Evolutionary conservation across 2,329 filamentous ascomycete genomes (phyloP).

Genomic region (Hypoxylon sp.): DNA sequence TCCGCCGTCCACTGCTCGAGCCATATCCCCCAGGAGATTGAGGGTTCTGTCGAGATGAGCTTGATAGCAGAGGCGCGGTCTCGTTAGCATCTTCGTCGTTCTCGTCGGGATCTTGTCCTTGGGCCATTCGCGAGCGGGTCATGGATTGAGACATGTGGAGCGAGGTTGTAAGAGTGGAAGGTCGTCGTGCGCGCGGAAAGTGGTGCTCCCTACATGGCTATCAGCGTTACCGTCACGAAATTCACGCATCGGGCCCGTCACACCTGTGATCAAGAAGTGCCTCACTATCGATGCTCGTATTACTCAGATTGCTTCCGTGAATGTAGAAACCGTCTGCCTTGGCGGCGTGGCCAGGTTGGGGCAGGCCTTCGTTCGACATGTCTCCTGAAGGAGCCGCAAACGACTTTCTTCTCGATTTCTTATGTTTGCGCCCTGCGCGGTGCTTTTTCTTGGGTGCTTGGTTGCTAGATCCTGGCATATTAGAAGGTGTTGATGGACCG

Average conservation of each 20-base stretch:
- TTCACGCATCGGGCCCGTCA: not conserved
- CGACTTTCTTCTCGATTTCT: slow-evolving; percentile 80
- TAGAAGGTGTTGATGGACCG: slow-evolving; percentile 46
- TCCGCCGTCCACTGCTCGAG: slow-evolving; percentile 55
- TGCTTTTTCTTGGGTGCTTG: slow-evolving; percentile 70
- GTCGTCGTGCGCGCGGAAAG: slow-evolving; percentile 71
- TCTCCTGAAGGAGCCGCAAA: slow-evolving; percentile 77
- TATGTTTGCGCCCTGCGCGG: slow-evolving; percentile 79
- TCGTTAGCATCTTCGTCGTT: slow-evolving; percentile 66
- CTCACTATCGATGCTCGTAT: slow-evolving; percentile 90
- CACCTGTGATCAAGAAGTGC: slow-evolving; percentile 84
- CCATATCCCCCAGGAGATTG: slow-evolving; percentile 55
- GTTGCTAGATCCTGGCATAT: slow-evolving; percentile 32
- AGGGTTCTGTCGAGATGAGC: slow-evolving; percentile 54
- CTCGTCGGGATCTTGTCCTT: slow-evolving; percentile 51
- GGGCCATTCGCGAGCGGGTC: slow-evolving; percentile 41
- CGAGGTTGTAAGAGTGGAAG: slow-evolving; percentile 59
- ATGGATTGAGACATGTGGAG: slow-evolving; percentile 54
- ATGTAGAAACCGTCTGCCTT: slow-evolving; percentile 62
- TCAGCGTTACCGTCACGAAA: slow-evolving; percentile 14
- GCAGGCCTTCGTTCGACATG: slow-evolving; percentile 50
- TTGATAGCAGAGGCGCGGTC: slow-evolving; percentile 65
- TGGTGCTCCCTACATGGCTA: slow-evolving; percentile 38
- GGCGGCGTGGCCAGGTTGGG: slow-evolving; percentile 42
- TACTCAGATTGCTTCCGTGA: slow-evolving; percentile 73